Evolutionary conservation across 805 yeast species (phyloP).

Genomic region (Saturnispora quitensis): DNA sequence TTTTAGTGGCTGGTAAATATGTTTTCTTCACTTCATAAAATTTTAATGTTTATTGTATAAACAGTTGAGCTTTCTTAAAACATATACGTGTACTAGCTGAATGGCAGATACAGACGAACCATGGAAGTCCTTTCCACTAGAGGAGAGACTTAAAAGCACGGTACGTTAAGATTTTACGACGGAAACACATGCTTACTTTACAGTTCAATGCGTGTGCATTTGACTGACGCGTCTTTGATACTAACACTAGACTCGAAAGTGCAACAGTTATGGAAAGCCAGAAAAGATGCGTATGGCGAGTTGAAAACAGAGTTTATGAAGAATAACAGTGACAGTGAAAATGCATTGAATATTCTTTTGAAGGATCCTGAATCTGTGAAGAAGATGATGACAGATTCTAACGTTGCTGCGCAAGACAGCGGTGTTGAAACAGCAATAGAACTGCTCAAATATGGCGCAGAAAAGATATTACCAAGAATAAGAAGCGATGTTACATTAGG

Average conservation of each 20-base stretch:
- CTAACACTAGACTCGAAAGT: neutral
- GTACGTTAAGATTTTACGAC: slow-evolving; percentile 25
- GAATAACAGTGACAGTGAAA: neutral
- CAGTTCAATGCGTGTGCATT: neutral
- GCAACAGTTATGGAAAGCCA: slow-evolving; percentile 64
- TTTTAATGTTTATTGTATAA: neutral
- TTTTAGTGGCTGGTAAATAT: neutral
- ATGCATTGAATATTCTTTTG: slow-evolving; percentile 25
- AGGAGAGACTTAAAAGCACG: slow-evolving; percentile 58
- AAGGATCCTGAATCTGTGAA: slow-evolving; percentile 47
- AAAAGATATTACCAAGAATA: slow-evolving; percentile 32
- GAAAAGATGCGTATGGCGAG: slow-evolving; percentile 73
- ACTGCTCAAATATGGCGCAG: slow-evolving; percentile 49
- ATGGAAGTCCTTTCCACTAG: slow-evolving; percentile 51
- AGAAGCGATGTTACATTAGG: slow-evolving; percentile 36
- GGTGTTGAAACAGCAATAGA: slow-evolving; percentile 52
- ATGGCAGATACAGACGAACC: slow-evolving; percentile 43
- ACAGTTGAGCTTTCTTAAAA: neutral
- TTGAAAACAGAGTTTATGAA: slow-evolving; percentile 38
- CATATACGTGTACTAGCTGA: neutral
- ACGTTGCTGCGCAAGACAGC: slow-evolving; percentile 87
- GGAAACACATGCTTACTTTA: neutral
- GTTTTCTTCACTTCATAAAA: neutral
- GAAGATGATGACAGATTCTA: slow-evolving; percentile 60
- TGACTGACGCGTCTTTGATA: slow-evolving; percentile 8